Conservation (phyloP, 2,329 filamentous ascomycete species). For the Botrytis pseudocinerea region DNA sequence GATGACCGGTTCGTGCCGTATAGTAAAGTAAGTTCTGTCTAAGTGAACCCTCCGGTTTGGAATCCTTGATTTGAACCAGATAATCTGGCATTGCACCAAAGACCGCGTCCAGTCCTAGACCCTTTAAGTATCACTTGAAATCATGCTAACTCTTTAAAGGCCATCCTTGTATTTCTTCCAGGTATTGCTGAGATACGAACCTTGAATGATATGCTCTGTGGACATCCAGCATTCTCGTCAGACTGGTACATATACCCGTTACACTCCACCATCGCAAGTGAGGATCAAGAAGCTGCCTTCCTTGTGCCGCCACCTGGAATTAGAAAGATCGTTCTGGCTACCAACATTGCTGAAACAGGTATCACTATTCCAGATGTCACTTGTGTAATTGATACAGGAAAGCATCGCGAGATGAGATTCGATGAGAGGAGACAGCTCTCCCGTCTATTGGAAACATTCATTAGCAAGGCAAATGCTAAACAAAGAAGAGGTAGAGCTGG, state of each 20-base stretch:
- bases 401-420: slow-evolving; percentile 96
- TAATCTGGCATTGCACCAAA: background rate
- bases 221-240: slow-evolving; percentile 71
- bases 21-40: slow-evolving; percentile 55
- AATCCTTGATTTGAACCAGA: background rate
- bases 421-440: slow-evolving; percentile 92
- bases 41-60: background rate
- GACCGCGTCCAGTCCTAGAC: background rate
- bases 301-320: slow-evolving; percentile 76
- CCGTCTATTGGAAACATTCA: slow-evolving; percentile 88
- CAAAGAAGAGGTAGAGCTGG: slow-evolving; percentile 91
- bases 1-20: slow-evolving; percentile 66
- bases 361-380: slow-evolving; percentile 98
- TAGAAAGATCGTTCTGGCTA: slow-evolving; percentile 92
- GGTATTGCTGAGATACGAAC: slow-evolving; percentile 91
- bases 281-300: slow-evolving; percentile 95
- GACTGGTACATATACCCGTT: slow-evolving; percentile 87
- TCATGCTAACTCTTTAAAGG: slow-evolving; percentile 47
- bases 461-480: slow-evolving; percentile 92
- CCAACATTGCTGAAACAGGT: slow-evolving; percentile 97
- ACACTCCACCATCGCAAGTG: slow-evolving; percentile 92
- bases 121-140: background rate
- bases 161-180: slow-evolving; percentile 90
- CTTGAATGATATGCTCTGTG: slow-evolving; percentile 80
- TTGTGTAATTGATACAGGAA: slow-evolving; percentile 93